Evolutionary conservation across 106 monocot genomes (phyloP).

Genomic region (Apostasia ramifera): DNA sequence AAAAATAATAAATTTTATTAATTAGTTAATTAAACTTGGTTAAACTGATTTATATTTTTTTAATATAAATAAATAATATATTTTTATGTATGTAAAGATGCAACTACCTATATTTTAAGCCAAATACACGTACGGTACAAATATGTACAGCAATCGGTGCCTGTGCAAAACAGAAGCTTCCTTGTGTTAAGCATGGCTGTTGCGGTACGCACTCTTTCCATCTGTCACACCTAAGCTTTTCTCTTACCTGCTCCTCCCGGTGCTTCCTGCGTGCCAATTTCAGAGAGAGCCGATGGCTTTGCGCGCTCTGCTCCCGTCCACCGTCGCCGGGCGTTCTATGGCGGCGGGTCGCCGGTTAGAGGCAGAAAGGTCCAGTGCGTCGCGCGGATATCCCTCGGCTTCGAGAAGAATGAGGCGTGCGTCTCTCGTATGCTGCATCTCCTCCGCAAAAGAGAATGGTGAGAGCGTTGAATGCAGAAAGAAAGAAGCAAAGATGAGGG

Average conservation of each 20-base stretch:
- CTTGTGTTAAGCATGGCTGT: no score
- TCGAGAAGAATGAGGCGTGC: neutral
- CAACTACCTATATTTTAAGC: no score
- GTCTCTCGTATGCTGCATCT: neutral
- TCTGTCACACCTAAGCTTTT: neutral
- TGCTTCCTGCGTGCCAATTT: no score
- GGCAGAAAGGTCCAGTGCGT: neutral
- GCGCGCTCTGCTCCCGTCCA: conserved; percentile 1
- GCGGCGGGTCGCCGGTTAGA: neutral
- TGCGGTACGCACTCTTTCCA: neutral
- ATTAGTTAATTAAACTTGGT: no score
- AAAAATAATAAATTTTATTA: no score
- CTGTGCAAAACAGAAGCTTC: no score
- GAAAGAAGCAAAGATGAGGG: conserved; percentile 7
- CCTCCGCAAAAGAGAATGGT: neutral
- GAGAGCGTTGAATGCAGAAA: neutral
- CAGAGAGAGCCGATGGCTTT: neutral
- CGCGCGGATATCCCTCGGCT: neutral
- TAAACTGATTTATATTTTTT: no score
- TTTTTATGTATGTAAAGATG: no score
- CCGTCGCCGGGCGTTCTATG: neutral
- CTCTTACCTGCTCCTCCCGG: neutral
- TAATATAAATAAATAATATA: no score
- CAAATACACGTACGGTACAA: no score
- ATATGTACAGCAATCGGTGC: no score